Conservation (phyloP, 192 early-diverging fungal species). For the Linnemannia schmuckeri region DNA sequence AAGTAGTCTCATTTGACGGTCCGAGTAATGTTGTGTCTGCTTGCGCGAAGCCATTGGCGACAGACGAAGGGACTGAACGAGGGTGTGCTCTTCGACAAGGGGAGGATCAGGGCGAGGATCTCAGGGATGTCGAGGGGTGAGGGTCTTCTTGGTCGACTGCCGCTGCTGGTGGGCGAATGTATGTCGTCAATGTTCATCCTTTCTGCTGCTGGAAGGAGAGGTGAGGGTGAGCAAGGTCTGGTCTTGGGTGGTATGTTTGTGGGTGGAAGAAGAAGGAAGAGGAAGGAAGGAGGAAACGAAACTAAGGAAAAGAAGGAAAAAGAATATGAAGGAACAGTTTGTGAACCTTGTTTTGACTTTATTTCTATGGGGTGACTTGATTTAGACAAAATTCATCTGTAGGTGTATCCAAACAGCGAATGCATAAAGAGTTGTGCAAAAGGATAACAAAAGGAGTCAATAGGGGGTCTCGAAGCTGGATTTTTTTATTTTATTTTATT, state of each 20-base stretch:
- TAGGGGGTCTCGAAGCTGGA: no score
- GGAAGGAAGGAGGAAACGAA: neutral
- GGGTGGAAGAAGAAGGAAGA: neutral
- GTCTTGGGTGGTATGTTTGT: neutral
- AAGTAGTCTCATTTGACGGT: neutral
- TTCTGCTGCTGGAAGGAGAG: neutral
- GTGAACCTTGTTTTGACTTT: neutral
- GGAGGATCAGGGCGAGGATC: neutral
- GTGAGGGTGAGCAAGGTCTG: neutral
- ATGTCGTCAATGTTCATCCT: neutral
- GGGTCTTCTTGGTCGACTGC: neutral
- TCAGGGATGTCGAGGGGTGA: neutral
- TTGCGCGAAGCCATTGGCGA: neutral
- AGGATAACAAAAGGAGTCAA: no score
- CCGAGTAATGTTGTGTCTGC: neutral
- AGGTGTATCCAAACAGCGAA: no score
- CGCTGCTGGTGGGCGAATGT: neutral
- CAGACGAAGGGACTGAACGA: neutral
- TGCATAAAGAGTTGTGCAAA: no score
- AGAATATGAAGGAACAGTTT: neutral
- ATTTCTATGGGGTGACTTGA: neutral
- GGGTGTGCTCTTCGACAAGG: neutral
- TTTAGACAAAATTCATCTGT: neutral
- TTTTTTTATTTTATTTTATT: no score
- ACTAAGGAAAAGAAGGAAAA: neutral